Evolutionary conservation across 495 filamentous ascomycete species (phyloP).

Genomic region (Cercophora newfieldiana): DNA sequence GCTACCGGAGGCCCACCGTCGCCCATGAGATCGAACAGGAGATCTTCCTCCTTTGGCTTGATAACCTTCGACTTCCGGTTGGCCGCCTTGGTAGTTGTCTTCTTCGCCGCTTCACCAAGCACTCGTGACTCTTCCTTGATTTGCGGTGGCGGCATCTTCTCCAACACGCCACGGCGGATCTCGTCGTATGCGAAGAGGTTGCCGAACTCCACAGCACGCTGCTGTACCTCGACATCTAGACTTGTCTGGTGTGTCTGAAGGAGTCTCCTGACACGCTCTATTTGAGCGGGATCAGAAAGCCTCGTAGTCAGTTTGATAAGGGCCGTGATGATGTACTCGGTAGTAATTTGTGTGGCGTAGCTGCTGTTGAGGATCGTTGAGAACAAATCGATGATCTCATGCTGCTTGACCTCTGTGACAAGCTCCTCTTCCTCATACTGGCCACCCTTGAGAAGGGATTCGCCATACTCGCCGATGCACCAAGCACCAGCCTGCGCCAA

Average conservation of each 20-base stretch:
- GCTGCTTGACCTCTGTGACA: slow-evolving; percentile 84
- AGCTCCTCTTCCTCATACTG: slow-evolving; percentile 95
- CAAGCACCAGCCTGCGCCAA: slow-evolving; percentile 92
- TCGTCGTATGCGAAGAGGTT: slow-evolving; percentile 90
- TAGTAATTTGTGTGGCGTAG: slow-evolving; percentile 83
- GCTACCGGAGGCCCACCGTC: slow-evolving; percentile 60
- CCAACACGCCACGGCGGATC: slow-evolving; percentile 84
- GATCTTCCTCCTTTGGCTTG: slow-evolving; percentile 85
- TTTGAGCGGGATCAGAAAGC: slow-evolving; percentile 75
- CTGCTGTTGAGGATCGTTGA: slow-evolving; percentile 88
- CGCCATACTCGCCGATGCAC: slow-evolving; percentile 97
- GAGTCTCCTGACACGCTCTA: slow-evolving; percentile 79
- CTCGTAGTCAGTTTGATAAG: slow-evolving; percentile 94
- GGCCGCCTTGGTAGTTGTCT: slow-evolving; percentile 65
- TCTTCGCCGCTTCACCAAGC: slow-evolving; percentile 82
- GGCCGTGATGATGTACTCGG: slow-evolving; percentile 93
- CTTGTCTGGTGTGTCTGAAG: slow-evolving; percentile 74
- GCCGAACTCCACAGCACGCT: slow-evolving; percentile 89
- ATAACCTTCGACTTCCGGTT: slow-evolving; percentile 73
- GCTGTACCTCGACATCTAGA: slow-evolving; percentile 92
- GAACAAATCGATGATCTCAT: slow-evolving; percentile 88
- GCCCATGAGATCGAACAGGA: slow-evolving; percentile 90
- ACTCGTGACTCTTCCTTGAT: slow-evolving; percentile 92
- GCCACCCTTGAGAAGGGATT: slow-evolving; percentile 80
- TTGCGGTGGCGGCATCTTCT: slow-evolving; percentile 96